Conservation (phyloP, 495 filamentous ascomycete species). For the Daldinia vernicosa region DNA sequence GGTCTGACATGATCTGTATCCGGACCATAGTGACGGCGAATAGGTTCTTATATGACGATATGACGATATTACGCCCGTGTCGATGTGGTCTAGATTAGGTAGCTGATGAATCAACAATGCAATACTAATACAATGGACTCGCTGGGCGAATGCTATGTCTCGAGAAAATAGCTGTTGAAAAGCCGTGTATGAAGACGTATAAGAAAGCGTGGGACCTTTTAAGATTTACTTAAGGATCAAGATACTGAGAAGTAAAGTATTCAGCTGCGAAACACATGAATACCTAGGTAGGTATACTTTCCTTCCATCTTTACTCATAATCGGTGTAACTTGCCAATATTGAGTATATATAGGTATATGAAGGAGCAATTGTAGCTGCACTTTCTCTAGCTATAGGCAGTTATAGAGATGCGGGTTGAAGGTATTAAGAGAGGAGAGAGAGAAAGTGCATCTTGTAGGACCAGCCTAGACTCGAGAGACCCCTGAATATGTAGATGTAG, state of each 20-base stretch:
- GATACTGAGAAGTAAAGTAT: neutral
- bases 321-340: neutral
- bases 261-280: neutral
- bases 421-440: neutral
- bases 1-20: conserved; percentile 32
- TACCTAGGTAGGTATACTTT: neutral
- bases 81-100: neutral
- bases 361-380: too few species aligned
- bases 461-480: neutral
- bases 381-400: too few species aligned
- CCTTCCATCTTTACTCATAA: neutral
- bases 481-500: conserved; percentile 12
- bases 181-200: neutral
- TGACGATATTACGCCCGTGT: too few species aligned
- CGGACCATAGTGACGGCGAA: conserved; percentile 13
- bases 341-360: neutral
- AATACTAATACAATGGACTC: neutral
- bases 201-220: neutral
- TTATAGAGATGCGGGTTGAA: too few species aligned
- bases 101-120: neutral
- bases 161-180: neutral
- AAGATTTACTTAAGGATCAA: neutral
- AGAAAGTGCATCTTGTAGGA: neutral
- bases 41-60: too few species aligned
- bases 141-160: neutral